Percentiles rank a stretch among this genome's conserved stretches.
phyloP scores from a whole-genome alignment of 1,284 basidiomycete genomes.

The Trichosporon faecale region DNA sequence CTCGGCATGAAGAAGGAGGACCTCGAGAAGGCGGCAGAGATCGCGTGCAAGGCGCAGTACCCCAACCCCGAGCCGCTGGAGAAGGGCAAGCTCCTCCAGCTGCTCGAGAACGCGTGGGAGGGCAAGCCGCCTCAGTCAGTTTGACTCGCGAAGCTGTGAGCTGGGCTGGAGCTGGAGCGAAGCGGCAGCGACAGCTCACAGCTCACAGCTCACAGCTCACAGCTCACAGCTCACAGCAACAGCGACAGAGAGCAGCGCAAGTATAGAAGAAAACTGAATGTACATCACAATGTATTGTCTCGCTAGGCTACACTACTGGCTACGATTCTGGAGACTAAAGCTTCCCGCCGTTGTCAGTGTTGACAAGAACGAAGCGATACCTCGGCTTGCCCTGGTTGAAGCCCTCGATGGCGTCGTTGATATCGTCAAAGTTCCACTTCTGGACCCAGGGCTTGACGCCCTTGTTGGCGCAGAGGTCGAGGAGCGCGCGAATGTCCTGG shows the following conservation, averaged over 20 bases:
- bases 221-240: too few species aligned
- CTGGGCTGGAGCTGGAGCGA: neutral
- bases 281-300: neutral
- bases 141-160: neutral
- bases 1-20: conserved; percentile 56
- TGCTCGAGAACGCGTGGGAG: conserved; percentile 36
- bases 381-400: conserved; percentile 50
- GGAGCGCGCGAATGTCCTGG: conserved; percentile 51
- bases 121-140: conserved; percentile 18
- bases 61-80: conserved; percentile 55
- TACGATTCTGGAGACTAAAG: too few species aligned
- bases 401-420: conserved; percentile 51
- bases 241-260: too few species aligned
- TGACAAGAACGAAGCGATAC: conserved; percentile 53
- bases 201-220: too few species aligned
- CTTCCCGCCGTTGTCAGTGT: conserved; percentile 36
- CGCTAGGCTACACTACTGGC: neutral
- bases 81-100: conserved; percentile 43
- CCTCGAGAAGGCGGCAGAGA: conserved; percentile 54
- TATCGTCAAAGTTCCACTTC: conserved; percentile 48
- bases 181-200: too few species aligned
- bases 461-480: conserved; percentile 38
- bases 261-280: neutral
- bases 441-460: conserved; percentile 36
- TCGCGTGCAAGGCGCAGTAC: conserved; percentile 54